A percentile compares a stretch with the other conserved stretches of the same genome.
phyloP scores from a whole-genome alignment of 225 moss, liverwort and hornwort species.

The Climacium dendroides region DNA sequence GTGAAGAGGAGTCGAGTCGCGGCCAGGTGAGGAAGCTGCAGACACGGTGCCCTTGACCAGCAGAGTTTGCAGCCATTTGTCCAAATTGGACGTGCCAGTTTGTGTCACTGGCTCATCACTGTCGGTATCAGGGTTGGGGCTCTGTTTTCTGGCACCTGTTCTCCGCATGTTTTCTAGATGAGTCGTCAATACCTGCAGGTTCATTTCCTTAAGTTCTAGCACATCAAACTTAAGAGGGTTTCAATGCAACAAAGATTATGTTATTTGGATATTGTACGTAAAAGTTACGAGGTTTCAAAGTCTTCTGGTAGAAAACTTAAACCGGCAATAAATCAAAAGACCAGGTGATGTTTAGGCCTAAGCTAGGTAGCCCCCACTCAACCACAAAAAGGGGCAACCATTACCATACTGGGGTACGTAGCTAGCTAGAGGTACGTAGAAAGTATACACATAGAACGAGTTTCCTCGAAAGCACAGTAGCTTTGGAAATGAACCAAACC shows the following conservation, averaged over 20 bases:
- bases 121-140: neutral
- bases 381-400: neutral
- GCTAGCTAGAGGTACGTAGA: neutral
- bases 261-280: neutral
- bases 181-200: slow-evolving; percentile 11
- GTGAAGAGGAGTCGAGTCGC: neutral
- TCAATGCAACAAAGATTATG: neutral
- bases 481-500: neutral
- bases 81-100: slow-evolving; percentile 30
- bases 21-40: slow-evolving; percentile 9
- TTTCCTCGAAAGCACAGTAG: neutral
- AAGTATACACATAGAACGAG: neutral
- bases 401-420: neutral
- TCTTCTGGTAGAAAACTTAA: too few species aligned
- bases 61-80: slow-evolving; percentile 42
- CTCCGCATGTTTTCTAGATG: slow-evolving; percentile 16
- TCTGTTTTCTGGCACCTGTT: neutral
- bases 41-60: slow-evolving; percentile 13
- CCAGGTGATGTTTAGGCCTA: neutral
- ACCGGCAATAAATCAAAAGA: neutral
- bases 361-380: neutral
- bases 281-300: neutral
- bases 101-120: slow-evolving; percentile 11
- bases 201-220: neutral
- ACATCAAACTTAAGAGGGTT: neutral